A percentile compares a stretch with the other conserved stretches of the same genome.
Conservation (phyloP, 331 rosid genomes). For the Quercus phellos region DNA sequence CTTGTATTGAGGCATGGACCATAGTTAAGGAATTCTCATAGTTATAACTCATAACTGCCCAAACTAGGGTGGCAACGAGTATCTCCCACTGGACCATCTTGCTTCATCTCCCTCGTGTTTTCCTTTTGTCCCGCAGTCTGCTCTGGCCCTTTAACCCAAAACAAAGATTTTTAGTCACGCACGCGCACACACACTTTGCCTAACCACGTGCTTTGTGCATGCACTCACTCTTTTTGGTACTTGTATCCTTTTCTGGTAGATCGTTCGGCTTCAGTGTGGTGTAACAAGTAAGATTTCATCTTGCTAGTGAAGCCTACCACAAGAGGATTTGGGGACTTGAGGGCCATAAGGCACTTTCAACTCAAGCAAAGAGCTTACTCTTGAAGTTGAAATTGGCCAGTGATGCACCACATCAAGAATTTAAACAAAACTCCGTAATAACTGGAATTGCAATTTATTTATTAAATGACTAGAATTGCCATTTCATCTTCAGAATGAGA, state of each 20-base stretch:
- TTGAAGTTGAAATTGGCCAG: background rate
- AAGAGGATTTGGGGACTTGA: too few species aligned
- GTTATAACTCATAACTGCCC: background rate
- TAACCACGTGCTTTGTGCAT: too few species aligned
- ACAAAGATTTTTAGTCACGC: too few species aligned
- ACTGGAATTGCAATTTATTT: background rate
- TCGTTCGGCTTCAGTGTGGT: too few species aligned
- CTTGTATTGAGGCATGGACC: background rate
- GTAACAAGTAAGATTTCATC: too few species aligned
- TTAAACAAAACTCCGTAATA: background rate
- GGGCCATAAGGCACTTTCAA: background rate
- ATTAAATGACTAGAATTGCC: background rate
- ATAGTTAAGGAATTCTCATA: background rate
- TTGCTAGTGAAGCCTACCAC: too few species aligned
- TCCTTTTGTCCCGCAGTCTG: too few species aligned
- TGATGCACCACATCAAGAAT: background rate
- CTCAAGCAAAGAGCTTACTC: background rate
- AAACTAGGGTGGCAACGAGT: background rate
- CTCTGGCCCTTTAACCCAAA: too few species aligned
- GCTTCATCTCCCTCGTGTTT: too few species aligned
- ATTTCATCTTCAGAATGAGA: background rate
- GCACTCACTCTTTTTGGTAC: too few species aligned
- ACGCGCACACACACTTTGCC: too few species aligned
- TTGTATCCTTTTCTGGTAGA: too few species aligned
- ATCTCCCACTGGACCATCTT: background rate